Evolutionary conservation across 306 rosid genomes (phyloP), one percentile per base, ranked within the genome.

Genomic region (Vachellia collinsii): DNA sequence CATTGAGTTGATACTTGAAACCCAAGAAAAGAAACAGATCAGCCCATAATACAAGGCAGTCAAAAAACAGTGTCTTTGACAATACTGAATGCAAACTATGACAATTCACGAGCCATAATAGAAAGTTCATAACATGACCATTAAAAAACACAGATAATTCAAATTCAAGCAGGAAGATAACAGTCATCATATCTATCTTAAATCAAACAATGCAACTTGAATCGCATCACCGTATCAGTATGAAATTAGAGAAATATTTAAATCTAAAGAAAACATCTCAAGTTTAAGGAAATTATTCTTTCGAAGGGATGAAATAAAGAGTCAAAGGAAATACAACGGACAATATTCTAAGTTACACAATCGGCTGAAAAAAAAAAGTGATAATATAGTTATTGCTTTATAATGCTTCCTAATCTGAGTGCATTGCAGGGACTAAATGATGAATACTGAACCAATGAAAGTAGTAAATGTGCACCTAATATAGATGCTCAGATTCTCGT

Each of bases 211-310:
- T n/a, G 25, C 4, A 54, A 7, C 61, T 54, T 54, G 61, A 16
- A 54, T 54, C 19, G 61, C 61, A 54, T 54, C 61, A n/a, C 25
- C n/a, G 61, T 8, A 53, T 19, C 70, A 36, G 44, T 11, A 16
- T 6, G 36, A 11, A 64, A 36, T 16, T 65, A 37, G 46, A 65
- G 25, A 37, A 17, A 65, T 8, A 65, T 29, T 63, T 25, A 56
- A 56, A 62, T 62, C 8, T 29, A 19, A 63, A 63, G 22, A 63
- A 34, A 34, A 63, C 71, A 66, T 66, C 29, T 39, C 71, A 66
- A 38, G 38, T 66, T 66, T 37, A 38, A 22, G 20, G 11, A 66
- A 42, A 23, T 42, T 68, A 11, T 68, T n/a, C 19, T 67, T 17
- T n/a, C 72, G 4, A 19, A n/a, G 72, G 51, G 25, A 38, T 37